Evolutionary conservation across 208 protist genomes (phyloP).

Genomic region (Leishmania amazonensis): DNA sequence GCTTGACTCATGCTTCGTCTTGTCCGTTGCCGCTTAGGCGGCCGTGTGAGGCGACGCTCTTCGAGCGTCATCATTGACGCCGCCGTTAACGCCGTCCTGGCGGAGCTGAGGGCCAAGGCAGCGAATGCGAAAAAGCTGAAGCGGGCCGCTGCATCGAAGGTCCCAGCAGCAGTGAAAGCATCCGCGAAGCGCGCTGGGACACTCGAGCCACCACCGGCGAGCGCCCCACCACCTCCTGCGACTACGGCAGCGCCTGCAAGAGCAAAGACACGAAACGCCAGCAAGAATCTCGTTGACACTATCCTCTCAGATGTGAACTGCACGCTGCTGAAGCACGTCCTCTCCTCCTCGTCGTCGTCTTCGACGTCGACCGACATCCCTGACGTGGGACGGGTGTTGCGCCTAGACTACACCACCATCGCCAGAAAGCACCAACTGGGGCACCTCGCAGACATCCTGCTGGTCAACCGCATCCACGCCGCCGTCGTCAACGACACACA

Average conservation of each 20-base stretch:
- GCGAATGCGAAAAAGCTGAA: background rate
- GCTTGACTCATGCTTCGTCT: constrained; percentile 20
- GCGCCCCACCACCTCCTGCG: background rate
- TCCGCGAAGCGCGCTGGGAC: background rate
- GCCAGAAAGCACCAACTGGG: background rate
- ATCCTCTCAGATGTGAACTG: constrained; percentile 27
- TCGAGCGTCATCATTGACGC: constrained; percentile 11
- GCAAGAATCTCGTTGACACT: constrained; percentile 8
- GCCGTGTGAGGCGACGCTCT: constrained; percentile 11
- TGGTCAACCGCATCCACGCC: constrained; percentile 40
- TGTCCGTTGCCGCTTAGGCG: constrained; percentile 22
- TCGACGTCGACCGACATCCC: constrained; percentile 23
- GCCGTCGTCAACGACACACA: constrained; percentile 22
- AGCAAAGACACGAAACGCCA: background rate
- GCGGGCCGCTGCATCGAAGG: background rate
- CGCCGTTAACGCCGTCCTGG: constrained; percentile 13
- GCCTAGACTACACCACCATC: constrained; percentile 27
- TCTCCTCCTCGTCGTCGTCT: constrained; percentile 26
- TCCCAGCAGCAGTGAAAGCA: background rate
- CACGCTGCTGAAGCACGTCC: constrained; percentile 24
- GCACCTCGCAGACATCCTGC: constrained; percentile 27
- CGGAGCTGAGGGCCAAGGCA: constrained; percentile 3
- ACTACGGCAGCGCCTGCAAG: background rate
- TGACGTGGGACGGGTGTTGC: constrained; percentile 23
- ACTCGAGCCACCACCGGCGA: background rate